A percentile compares a stretch with the other conserved stretches of the same genome.
phyloP scores from a whole-genome alignment of 805 yeast species.

The Jamesozyma piceae region DNA sequence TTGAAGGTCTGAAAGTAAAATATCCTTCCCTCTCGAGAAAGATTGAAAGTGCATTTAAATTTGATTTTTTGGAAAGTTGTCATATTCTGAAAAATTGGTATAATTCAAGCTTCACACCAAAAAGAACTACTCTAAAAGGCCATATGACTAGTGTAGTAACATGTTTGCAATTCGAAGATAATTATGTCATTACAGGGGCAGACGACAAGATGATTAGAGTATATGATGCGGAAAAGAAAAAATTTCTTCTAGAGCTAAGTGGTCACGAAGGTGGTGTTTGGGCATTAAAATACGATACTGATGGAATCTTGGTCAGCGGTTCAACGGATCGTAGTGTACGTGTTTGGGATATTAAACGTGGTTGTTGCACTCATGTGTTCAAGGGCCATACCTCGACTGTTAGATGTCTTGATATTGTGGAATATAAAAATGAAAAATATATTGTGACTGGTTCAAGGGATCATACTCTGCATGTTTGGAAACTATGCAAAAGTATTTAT shows the following conservation, averaged over 20 bases:
- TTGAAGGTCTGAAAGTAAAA: constrained; percentile 19
- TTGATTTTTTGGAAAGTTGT: constrained; percentile 61
- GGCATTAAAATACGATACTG: constrained; percentile 88
- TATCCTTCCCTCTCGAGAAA: constrained; percentile 17
- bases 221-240: constrained; percentile 68
- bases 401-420: constrained; percentile 78
- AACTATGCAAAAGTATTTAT: constrained; percentile 47
- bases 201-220: constrained; percentile 78
- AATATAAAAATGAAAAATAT: constrained; percentile 55
- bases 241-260: constrained; percentile 46
- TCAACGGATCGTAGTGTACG: constrained; percentile 91
- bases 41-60: constrained; percentile 31
- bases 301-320: constrained; percentile 68
- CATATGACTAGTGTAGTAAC: constrained; percentile 83
- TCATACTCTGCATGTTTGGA: constrained; percentile 75
- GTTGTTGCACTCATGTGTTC: constrained; percentile 83
- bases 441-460: constrained; percentile 80
- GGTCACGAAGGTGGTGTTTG: constrained; percentile 99
- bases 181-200: constrained; percentile 84
- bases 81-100: constrained; percentile 74
- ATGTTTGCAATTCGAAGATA: constrained; percentile 86
- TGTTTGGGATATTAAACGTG: constrained; percentile 82
- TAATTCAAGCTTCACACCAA: constrained; percentile 60
- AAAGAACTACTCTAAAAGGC: constrained; percentile 53
- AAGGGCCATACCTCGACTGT: constrained; percentile 90